These are phyloP conservation scores for Lentinula edodes DNA, from an alignment of 768 basidiomycete species.

Conservation along the genomic window DNA sequence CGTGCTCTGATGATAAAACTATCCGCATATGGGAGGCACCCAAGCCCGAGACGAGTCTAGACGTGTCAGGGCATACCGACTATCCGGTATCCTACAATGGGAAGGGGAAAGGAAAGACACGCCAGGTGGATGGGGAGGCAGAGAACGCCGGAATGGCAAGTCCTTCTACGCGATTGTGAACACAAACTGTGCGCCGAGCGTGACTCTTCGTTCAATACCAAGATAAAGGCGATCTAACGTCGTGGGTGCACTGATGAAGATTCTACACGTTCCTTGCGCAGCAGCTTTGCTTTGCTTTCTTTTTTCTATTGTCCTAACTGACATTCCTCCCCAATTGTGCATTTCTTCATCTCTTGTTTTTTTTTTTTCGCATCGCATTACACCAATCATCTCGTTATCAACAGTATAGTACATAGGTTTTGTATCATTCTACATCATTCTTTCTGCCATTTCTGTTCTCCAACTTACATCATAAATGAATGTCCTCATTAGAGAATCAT, in stretches of 20 bases:
- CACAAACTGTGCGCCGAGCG: not conserved
- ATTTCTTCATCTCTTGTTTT: not conserved
- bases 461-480: not conserved
- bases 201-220: not conserved
- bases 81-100: conserved; percentile 29
- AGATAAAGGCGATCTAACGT: not conserved
- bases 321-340: not conserved
- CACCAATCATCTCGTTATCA: not conserved
- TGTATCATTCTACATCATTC: not conserved
- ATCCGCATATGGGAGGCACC: conserved; percentile 86
- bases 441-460: not conserved
- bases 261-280: not conserved
- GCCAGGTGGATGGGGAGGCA: conserved; percentile 36
- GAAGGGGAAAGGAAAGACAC: conserved; percentile 63
- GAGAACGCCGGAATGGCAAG: conserved; percentile 14
- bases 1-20: conserved; percentile 88
- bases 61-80: conserved; percentile 4
- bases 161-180: conserved; percentile 7
- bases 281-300: not conserved
- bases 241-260: not conserved
- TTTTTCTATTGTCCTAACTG: not conserved
- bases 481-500: not conserved
- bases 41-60: conserved; percentile 12
- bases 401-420: not conserved
- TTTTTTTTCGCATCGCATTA: not conserved